Base-by-base conservation (phyloP, 495 filamentous ascomycete species). In the Apodospora peruviana region DNA sequence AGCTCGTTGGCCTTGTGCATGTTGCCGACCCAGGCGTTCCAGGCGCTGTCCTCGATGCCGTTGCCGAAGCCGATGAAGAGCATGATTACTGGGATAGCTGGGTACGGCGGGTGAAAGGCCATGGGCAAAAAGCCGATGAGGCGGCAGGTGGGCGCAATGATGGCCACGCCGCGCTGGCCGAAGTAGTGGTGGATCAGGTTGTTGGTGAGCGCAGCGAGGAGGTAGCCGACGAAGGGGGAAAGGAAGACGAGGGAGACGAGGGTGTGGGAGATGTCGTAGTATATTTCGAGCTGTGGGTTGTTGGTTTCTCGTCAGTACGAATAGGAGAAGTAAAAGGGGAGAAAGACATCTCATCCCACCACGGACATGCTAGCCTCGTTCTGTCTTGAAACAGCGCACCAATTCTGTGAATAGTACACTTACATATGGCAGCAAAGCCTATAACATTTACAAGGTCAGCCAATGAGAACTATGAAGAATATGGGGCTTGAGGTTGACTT, bases 11-110 rank as follows among this genome's bases (percentile, higher is more conserved):
- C 71, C 21, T 78, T 79, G 14, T 79, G 74, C 58, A 94, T 78
- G 52, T 88, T 89, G 5, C 87, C 87, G 47, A 86, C 80, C 72
- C 87, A 94, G 1, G 89, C 85, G 58, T 94, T 94, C 70, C 84
- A 90, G 21, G 83, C 77, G 0, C 84, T 82, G 42, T 93, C 77
- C 42, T 81, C 79, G 43, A 86, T 65, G 5, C 86, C 88, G 48
- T 82, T 77, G 3, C 88, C 89, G 40, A 86, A 80, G 0, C 90
- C 90, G 2, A 81, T 67, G 23, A 91, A 58, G 51, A 87, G 75
- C 61, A 87, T 86, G 5, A 80, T 75, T n/a, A 82, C 60, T 24
- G 88, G 84, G 5, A 95, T 74, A 3, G 82, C 84, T 0, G 86
- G 78, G 57, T 86, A 95, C 0, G 90, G 88, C 1, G 88, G 87